Evolutionary conservation across 2,329 filamentous ascomycete genomes (phyloP), one percentile per base, ranked within the genome.

Genomic region (Elsinoe fawcettii): DNA sequence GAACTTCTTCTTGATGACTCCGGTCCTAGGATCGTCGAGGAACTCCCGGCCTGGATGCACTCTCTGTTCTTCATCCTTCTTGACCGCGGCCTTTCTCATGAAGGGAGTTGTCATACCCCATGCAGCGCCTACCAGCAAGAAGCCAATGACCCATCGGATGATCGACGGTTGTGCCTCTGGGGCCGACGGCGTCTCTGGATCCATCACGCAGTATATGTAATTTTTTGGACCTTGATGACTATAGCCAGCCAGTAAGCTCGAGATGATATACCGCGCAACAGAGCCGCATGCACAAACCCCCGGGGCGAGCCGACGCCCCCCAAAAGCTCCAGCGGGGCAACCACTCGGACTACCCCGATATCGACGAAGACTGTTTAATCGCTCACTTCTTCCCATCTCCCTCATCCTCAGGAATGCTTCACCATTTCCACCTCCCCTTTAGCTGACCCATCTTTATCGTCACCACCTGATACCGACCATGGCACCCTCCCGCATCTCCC

Each of bases 51-150:
- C 58, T 1, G 58, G 55, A 41, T 77, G 73, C 32, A 86, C 75
- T 18, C 80, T 64, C 2, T 81, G 74, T 64, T 62, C 53, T 20
- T 64, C 58, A 25, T 67, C 66, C 39, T 65, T 60, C 60, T 84
- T 80, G 51, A 86, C 80, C 1, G 92, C 91, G 8, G 92, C 92
- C 61, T 83, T 82, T 22, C 91, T 86, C 78, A 97, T 95, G 75
- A 97, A 96, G 9, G 77, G 76, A 7, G 90, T 95, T 1, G 90
- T 96, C 65, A 95, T 83, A 54, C 91, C 92, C 92, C 92, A 97
- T 63, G 90, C 91, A 22, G 93, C 76, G 55, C 91, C 90, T 63
- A 97, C 91, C 59, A 96, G 83, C 56, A 96, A 79, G 77, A 96
- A 96, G 64, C 88, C 89, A 59, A 92, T 77, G 61, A 93, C 79